Percentiles rank a stretch among this genome's conserved stretches.
Conservation (phyloP, 2,329 filamentous ascomycete genomes). For the Apiospora pterosperma region DNA sequence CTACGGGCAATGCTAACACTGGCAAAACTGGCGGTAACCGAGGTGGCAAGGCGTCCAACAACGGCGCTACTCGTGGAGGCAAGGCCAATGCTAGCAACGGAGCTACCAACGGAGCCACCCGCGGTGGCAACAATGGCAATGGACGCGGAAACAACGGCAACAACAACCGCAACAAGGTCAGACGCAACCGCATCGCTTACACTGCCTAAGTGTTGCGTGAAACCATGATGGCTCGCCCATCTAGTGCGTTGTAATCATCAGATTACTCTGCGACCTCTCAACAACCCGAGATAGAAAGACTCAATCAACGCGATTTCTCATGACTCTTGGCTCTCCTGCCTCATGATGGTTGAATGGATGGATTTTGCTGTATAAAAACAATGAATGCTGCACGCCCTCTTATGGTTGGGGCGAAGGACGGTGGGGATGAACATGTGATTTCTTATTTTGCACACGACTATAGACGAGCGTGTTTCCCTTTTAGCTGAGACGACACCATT, state of each 20-base stretch:
- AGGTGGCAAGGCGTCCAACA: conserved; percentile 1
- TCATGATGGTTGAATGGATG: background rate
- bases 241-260: background rate
- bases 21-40: conserved; percentile 2
- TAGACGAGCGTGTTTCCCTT: background rate
- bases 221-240: background rate
- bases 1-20: background rate
- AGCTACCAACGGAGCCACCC: conserved; percentile 9
- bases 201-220: background rate
- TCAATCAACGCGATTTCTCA: background rate
- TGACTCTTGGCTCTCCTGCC: background rate
- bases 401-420: background rate
- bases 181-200: background rate
- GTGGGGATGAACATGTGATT: background rate
- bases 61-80: conserved; percentile 25
- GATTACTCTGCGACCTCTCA: background rate
- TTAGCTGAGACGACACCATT: background rate
- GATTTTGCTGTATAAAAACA: background rate
- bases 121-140: conserved; percentile 3
- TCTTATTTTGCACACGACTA: background rate
- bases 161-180: background rate
- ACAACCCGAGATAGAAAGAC: background rate
- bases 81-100: conserved; percentile 9
- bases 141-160: conserved; percentile 6
- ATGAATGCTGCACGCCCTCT: background rate